phyloP scores from a whole-genome alignment of 495 filamentous ascomycete species.

The Daldinia childiae region DNA sequence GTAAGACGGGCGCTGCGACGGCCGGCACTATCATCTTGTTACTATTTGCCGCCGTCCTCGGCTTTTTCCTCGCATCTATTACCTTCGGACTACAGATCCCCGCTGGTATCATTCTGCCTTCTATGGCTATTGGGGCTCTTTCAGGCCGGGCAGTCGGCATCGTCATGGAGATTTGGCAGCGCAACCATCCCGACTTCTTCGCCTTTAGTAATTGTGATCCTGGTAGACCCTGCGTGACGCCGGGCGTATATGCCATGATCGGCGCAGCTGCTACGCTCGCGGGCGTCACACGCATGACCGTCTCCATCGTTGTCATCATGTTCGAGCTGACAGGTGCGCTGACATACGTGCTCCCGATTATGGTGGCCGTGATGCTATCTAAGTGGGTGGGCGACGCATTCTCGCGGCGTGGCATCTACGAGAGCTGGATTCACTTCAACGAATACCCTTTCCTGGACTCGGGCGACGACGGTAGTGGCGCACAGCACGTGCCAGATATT shows the following conservation, averaged over 20 bases:
- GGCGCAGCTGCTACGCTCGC: constrained; percentile 94
- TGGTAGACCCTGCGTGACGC: constrained; percentile 90
- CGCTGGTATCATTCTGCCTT: constrained; percentile 94
- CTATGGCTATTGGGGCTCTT: constrained; percentile 95
- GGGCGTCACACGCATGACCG: constrained; percentile 97
- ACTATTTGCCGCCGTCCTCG: constrained; percentile 79
- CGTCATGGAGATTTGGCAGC: constrained; percentile 88
- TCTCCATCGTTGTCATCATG: constrained; percentile 98
- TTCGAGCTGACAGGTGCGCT: constrained; percentile 97
- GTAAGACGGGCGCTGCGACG: constrained; percentile 75
- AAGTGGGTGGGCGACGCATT: constrained; percentile 99
- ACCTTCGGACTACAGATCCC: constrained; percentile 98
- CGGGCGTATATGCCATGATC: constrained; percentile 95
- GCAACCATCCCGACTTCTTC: constrained; percentile 76
- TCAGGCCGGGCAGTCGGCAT: constrained; percentile 93
- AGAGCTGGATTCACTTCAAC: constrained; percentile 95
- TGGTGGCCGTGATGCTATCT: constrained; percentile 98
- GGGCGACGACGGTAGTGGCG: constrained; percentile 72
- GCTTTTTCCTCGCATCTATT: constrained; percentile 84
- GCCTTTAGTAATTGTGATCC: constrained; percentile 84
- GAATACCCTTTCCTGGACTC: constrained; percentile 97
- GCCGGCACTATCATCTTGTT: constrained; percentile 81
- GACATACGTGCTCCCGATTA: constrained; percentile 97
- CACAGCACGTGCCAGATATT: constrained; percentile 78
- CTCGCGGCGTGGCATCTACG: constrained; percentile 93